These are phyloP conservation scores for Neurospora pannonica DNA, from an alignment of 495 filamentous ascomycete genomes.

Conservation along the genomic window DNA sequence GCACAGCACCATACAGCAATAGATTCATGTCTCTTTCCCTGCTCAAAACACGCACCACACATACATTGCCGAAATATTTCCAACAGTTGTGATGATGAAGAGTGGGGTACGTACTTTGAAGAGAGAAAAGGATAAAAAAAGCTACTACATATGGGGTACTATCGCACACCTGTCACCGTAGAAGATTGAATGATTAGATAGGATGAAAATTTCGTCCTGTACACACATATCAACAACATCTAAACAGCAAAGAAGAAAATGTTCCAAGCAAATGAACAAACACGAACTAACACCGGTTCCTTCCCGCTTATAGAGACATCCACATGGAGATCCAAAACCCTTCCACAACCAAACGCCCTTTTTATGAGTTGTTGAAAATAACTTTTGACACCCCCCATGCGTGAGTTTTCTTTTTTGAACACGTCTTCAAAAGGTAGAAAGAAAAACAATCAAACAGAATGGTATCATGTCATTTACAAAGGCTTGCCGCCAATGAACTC, in stretches of 20 bases:
- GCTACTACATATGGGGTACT: background rate
- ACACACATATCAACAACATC: background rate
- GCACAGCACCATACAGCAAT: background rate
- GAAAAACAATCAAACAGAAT: conserved; percentile 4
- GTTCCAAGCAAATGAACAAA: background rate
- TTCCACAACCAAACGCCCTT: background rate
- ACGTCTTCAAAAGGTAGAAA: background rate
- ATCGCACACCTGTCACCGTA: background rate
- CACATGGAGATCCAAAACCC: background rate
- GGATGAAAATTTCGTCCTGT: background rate
- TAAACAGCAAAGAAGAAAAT: conserved; percentile 2
- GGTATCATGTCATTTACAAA: conserved; percentile 46
- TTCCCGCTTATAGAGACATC: background rate
- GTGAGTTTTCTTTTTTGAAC: conserved; percentile 2
- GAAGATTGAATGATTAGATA: background rate
- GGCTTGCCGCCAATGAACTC: conserved; percentile 89
- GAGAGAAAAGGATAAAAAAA: background rate
- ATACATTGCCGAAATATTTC: background rate
- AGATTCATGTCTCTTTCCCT: background rate
- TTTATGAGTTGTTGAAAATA: background rate
- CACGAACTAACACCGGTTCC: background rate
- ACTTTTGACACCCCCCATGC: conserved; percentile 1
- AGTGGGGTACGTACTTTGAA: background rate
- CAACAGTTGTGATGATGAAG: background rate
- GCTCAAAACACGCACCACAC: background rate